phyloP scores from a whole-genome alignment of 768 basidiomycete species.

The Boletellus ananiceps region DNA sequence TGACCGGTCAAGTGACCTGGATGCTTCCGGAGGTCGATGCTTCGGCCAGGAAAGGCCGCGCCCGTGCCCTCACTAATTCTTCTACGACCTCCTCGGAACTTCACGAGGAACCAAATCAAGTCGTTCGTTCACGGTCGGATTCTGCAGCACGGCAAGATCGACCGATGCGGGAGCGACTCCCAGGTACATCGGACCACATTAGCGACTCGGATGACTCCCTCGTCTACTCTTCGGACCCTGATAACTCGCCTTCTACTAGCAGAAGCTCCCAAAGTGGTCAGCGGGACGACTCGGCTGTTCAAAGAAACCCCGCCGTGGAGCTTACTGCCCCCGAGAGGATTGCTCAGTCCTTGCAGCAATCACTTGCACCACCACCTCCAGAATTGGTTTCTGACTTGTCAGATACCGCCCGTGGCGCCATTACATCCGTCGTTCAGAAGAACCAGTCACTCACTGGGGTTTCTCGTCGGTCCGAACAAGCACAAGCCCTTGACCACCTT shows the following conservation, averaged over 20 bases:
- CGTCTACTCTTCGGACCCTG: conserved; percentile 32
- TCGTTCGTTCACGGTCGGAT: conserved; percentile 30
- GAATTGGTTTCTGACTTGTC: conserved; percentile 60
- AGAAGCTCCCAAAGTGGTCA: conserved; percentile 29
- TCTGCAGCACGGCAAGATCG: conserved; percentile 32
- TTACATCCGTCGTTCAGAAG: conserved; percentile 53
- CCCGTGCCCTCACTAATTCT: conserved; percentile 31
- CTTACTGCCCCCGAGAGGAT: conserved; percentile 65
- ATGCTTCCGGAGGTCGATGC: conserved; percentile 49
- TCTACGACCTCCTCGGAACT: conserved; percentile 32
- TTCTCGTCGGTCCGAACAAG: conserved; percentile 49
- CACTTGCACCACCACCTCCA: conserved; percentile 52
- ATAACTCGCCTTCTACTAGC: conserved; percentile 29
- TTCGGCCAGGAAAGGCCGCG: conserved; percentile 27
- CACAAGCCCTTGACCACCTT: conserved; percentile 54
- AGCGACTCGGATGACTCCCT: conserved; percentile 83
- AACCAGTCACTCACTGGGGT: conserved; percentile 48
- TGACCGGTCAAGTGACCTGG: conserved; percentile 66
- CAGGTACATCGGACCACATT: conserved; percentile 38
- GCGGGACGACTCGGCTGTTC: conserved; percentile 13
- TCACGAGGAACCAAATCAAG: conserved; percentile 22
- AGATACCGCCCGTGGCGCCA: conserved; percentile 51
- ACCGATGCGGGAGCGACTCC: conserved; percentile 25
- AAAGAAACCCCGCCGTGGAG: conserved; percentile 33
- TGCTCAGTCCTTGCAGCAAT: conserved; percentile 60